Base-by-base conservation (phyloP, 2,329 filamentous ascomycete species). In the Xylariaceae sp. region DNA sequence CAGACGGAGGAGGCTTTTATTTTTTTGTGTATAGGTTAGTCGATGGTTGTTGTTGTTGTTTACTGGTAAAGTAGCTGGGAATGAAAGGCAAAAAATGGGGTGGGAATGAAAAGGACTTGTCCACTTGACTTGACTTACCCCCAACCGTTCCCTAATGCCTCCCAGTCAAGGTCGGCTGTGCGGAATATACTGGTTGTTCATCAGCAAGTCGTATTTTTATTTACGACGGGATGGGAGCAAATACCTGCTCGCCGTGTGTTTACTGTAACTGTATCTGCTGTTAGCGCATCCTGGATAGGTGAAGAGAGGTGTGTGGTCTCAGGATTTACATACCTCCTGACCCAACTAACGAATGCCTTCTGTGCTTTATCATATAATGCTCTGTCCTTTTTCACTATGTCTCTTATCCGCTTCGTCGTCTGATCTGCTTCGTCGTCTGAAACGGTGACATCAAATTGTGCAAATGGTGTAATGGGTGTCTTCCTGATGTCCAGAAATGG, bases 291-390 rank as follows among this genome's bases (percentile, higher is more conserved):
- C 11, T 31, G 18, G 14, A 9, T 7, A n/a, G n/a, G n/a, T n/a
- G n/a, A n/a, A n/a, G n/a, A n/a, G n/a, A n/a, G n/a, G n/a, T n/a
- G n/a, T n/a, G n/a, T n/a, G n/a, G n/a, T n/a, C n/a, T n/a, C n/a
- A n/a, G n/a, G n/a, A n/a, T n/a, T n/a, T n/a, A n/a, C n/a, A n/a
- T n/a, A 45, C 45, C 45, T 85, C 57, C 88, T 80, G 1, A 94
- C 80, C 85, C 88, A 97, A 57, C 85, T 90, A 15, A 97, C 90
- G 53, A 98, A 97, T 1, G 83, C 92, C 46, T 83, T 81, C 57
- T 95, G 88, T 1, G 85, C 88, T 55, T 94, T 92, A 60, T 96
- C 88, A 59, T 92, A 83, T 9, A 92, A 59, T 3, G 68, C 71
- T 30, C 72, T 65, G 46, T 78, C 75, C 7, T 63, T 51, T 27